These are phyloP conservation scores for Paecilomyces variotii DNA, from an alignment of 2,329 filamentous ascomycete species.

Conservation along the genomic window DNA sequence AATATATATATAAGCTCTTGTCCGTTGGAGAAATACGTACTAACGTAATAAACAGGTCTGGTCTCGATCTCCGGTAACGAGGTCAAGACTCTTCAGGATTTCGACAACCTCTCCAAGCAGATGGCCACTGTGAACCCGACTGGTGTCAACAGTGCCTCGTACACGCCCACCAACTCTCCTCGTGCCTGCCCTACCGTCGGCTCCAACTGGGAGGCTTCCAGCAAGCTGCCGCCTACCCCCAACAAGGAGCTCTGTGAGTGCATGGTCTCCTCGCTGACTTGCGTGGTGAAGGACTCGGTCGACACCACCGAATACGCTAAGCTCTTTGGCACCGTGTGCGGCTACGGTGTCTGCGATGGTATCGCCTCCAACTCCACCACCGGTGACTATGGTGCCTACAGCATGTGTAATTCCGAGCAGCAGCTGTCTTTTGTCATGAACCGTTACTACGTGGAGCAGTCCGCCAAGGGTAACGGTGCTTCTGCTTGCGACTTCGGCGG, in stretches of 20 bases:
- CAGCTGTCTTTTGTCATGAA: conserved; percentile 41
- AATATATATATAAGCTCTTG: no score
- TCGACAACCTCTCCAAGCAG: conserved; percentile 61
- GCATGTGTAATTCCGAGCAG: conserved; percentile 38
- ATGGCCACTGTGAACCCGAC: conserved; percentile 61
- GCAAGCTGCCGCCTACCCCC: conserved; percentile 70
- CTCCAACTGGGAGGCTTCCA: conserved; percentile 58
- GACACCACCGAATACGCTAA: conserved; percentile 52
- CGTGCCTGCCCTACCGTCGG: conserved; percentile 63
- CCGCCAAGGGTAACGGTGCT: conserved; percentile 21
- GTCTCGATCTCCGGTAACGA: conserved; percentile 56
- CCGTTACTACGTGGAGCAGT: conserved; percentile 37
- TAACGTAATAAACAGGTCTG: conserved; percentile 26
- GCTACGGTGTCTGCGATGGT: conserved; percentile 30
- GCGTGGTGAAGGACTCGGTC: conserved; percentile 55
- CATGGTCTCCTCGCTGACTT: conserved; percentile 69
- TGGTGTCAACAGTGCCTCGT: conserved; percentile 57
- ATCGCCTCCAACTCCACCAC: conserved; percentile 31
- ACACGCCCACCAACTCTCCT: conserved; percentile 65
- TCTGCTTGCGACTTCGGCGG: conserved; percentile 39
- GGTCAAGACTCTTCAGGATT: conserved; percentile 66
- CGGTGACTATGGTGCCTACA: conserved; percentile 41
- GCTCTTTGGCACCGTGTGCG: conserved; percentile 55
- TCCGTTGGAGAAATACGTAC: neutral
- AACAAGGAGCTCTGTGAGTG: conserved; percentile 74